Evolutionary conservation across 2,329 filamentous ascomycete genomes (phyloP).

Genomic region (Sphaerulina vaccinii): DNA sequence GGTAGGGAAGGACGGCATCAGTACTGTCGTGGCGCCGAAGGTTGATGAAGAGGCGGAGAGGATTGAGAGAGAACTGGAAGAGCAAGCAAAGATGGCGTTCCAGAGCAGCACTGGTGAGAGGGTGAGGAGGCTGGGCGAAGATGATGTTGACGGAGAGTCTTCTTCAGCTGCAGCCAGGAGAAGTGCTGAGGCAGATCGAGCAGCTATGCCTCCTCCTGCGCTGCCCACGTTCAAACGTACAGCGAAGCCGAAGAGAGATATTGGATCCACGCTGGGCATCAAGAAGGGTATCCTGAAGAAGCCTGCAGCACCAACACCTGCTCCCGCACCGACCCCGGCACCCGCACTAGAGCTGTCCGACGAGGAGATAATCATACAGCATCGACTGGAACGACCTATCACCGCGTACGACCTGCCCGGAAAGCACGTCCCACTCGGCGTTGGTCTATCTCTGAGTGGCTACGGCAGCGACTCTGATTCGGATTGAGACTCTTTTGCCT

Average conservation of each 20-base stretch:
- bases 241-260: conserved; percentile 84
- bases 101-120: conserved; percentile 58
- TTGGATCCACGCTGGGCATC: conserved; percentile 72
- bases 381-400: not conserved
- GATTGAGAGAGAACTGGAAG: conserved; percentile 78
- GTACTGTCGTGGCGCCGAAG: conserved; percentile 58
- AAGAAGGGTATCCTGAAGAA: conserved; percentile 97
- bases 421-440: conserved; percentile 3
- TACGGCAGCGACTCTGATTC: conserved; percentile 10
- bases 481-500: conserved; percentile 8
- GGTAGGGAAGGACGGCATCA: conserved; percentile 58
- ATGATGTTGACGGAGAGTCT: conserved; percentile 39
- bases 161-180: conserved; percentile 24
- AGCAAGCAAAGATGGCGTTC: conserved; percentile 77
- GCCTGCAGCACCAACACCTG: conserved; percentile 36
- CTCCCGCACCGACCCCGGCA: not conserved
- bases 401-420: conserved; percentile 2
- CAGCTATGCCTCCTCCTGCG: conserved; percentile 47
- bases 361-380: not conserved
- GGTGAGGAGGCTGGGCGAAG: conserved; percentile 54
- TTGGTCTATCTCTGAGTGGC: conserved; percentile 1
- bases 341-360: conserved; percentile 3
- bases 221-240: conserved; percentile 71
- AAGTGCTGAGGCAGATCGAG: conserved; percentile 36
- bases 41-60: conserved; percentile 59